phyloP scores from a whole-genome alignment of 1,139 yeast species.

The Nakaseomyces sp. region DNA sequence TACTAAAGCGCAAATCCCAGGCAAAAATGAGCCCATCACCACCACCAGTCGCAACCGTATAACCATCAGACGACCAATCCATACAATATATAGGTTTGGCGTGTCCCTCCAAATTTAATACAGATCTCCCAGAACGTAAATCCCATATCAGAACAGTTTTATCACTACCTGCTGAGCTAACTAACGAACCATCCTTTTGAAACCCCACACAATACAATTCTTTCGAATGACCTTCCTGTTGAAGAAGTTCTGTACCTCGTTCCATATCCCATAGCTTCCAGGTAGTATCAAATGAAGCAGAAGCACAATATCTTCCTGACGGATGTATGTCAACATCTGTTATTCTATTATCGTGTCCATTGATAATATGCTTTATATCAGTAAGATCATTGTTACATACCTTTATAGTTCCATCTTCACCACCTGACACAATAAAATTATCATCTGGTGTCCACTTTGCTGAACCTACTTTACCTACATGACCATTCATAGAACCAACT shows the following conservation, averaged over 20 bases:
- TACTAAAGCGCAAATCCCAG: conserved; percentile 70
- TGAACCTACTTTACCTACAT: conserved; percentile 60
- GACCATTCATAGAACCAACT: conserved; percentile 27
- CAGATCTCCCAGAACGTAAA: conserved; percentile 63
- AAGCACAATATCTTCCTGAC: conserved; percentile 42
- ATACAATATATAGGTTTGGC: conserved; percentile 59
- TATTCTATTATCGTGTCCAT: conserved; percentile 48
- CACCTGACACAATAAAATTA: conserved; percentile 44
- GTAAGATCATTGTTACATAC: conserved; percentile 35
- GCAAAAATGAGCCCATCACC: conserved; percentile 74
- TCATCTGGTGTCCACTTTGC: conserved; percentile 51
- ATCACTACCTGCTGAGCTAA: conserved; percentile 76
- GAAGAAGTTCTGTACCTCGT: conserved; percentile 38
- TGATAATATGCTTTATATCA: conserved; percentile 16
- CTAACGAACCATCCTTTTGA: conserved; percentile 71
- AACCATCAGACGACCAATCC: conserved; percentile 73
- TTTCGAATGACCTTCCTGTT: conserved; percentile 82
- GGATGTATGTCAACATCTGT: conserved; percentile 66
- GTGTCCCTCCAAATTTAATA: conserved; percentile 58
- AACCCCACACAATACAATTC: conserved; percentile 57
- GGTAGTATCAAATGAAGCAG: conserved; percentile 78
- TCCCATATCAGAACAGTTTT: conserved; percentile 78
- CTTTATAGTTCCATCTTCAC: conserved; percentile 51
- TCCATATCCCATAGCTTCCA: conserved; percentile 84
- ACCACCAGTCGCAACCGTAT: conserved; percentile 70